Percentiles rank a stretch among this genome's conserved stretches.
Evolutionary conservation across 805 yeast species (phyloP).

Genomic region (Nakazawaea siamensis): DNA sequence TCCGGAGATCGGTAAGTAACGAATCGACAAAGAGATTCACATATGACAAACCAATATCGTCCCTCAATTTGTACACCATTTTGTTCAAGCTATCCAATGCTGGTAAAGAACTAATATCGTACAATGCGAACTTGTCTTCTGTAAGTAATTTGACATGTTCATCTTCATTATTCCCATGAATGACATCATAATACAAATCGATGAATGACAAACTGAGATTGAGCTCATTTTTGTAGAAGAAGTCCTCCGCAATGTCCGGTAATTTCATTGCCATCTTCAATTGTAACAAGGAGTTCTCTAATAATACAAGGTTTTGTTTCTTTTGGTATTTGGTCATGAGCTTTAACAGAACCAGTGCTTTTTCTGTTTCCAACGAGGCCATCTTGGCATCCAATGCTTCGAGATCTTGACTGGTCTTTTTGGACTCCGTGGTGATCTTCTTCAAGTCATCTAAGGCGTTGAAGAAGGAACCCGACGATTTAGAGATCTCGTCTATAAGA

Average conservation of each 20-base stretch:
- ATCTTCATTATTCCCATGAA: constrained; percentile 38
- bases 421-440: constrained; percentile 48
- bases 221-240: constrained; percentile 36
- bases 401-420: constrained; percentile 39
- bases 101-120: constrained; percentile 35
- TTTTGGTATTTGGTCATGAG: constrained; percentile 42
- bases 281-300: constrained; percentile 58
- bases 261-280: constrained; percentile 36
- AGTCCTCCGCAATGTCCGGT: constrained; percentile 40
- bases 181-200: constrained; percentile 46
- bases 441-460: constrained; percentile 75
- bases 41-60: constrained; percentile 65
- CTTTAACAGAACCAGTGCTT: constrained; percentile 41
- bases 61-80: constrained; percentile 44
- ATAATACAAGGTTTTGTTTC: constrained; percentile 47
- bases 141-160: constrained; percentile 1
- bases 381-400: constrained; percentile 38
- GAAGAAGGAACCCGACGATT: constrained; percentile 79
- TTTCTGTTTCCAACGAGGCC: constrained; percentile 34
- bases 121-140: constrained; percentile 12
- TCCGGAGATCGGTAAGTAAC: constrained; percentile 53
- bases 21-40: constrained; percentile 46
- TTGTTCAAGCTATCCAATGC: constrained; percentile 45
- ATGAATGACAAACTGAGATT: constrained; percentile 50
- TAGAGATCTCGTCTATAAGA: constrained; percentile 73